Evolutionary conservation across 176 grass and related monocot genomes (phyloP).

Genomic region (Guadua angustifolia): DNA sequence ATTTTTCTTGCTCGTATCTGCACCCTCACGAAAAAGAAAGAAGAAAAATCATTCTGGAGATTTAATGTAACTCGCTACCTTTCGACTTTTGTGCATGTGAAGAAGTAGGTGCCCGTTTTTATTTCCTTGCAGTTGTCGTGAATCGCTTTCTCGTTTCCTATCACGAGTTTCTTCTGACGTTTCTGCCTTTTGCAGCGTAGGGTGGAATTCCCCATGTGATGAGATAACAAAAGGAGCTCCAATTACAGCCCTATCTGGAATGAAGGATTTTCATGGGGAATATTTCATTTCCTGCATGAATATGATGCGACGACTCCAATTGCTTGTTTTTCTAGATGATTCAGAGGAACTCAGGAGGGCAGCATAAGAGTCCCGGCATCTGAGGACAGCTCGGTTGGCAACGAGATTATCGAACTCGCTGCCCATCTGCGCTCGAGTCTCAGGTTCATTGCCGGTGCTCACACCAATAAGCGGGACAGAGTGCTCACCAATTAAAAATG

Average conservation of each 20-base stretch:
- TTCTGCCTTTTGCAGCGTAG: not conserved
- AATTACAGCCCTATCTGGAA: not conserved
- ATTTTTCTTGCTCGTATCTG: not conserved
- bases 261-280: not conserved
- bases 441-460: no score
- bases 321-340: no score
- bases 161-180: conserved; percentile 33
- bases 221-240: not conserved
- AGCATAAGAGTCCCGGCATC: no score
- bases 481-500: no score
- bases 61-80: not conserved
- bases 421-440: no score
- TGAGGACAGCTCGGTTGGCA: no score
- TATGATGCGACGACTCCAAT: no score
- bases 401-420: no score
- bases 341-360: no score
- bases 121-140: not conserved
- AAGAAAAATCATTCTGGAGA: not conserved
- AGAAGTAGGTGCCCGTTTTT: not conserved
- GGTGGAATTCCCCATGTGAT: not conserved
- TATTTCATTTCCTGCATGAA: no score
- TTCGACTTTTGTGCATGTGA: not conserved
- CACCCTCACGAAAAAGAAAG: not conserved
- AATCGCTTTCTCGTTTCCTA: not conserved
- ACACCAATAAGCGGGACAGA: no score